Evolutionary conservation across 1,284 basidiomycete species (phyloP).

Genomic region (Ganoderma lingzhi): DNA sequence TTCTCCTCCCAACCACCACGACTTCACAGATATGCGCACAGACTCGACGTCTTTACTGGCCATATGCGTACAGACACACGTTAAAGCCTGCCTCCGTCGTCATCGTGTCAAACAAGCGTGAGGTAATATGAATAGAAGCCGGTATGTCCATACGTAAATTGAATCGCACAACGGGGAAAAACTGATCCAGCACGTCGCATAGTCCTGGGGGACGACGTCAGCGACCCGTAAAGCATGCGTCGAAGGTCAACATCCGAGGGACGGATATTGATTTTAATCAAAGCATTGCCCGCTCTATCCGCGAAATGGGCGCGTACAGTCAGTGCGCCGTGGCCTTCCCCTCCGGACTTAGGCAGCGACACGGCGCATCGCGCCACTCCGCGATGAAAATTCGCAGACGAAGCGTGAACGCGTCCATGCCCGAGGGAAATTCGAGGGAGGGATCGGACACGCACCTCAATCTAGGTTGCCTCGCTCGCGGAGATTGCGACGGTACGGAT

Average conservation of each 20-base stretch:
- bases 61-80: neutral
- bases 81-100: neutral
- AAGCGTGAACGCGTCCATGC: neutral
- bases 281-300: neutral
- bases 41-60: neutral
- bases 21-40: neutral
- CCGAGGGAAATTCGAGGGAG: constrained; percentile 7
- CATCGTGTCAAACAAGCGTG: neutral
- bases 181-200: neutral
- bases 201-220: constrained; percentile 3
- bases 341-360: neutral
- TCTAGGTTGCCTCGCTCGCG: constrained; percentile 14
- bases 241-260: neutral
- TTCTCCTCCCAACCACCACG: neutral
- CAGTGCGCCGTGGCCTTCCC: neutral
- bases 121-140: neutral
- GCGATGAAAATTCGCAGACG: neutral
- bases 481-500: constrained; percentile 13
- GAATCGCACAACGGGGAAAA: neutral
- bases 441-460: constrained; percentile 13
- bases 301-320: neutral
- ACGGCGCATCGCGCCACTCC: neutral
- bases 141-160: neutral
- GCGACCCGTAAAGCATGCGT: constrained; percentile 3
- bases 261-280: constrained; percentile 7